Percentiles rank a stretch among this genome's conserved stretches.
These are phyloP conservation scores for Ananas comosus DNA, from an alignment of 176 grass and related monocot species.

Conservation along the genomic window DNA sequence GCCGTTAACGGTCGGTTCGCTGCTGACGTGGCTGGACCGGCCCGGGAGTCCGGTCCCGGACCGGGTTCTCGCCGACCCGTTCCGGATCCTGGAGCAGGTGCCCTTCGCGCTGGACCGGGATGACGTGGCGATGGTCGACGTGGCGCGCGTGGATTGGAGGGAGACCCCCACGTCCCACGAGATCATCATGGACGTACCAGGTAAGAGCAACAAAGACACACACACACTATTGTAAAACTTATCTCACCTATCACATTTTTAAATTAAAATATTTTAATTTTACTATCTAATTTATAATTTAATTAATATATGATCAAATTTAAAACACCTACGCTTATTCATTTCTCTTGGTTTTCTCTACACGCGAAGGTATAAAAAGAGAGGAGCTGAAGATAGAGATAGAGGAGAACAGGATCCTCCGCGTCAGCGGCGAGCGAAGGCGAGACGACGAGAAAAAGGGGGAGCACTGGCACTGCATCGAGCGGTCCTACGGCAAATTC, in stretches of 20 bases:
- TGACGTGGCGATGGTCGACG: constrained; percentile 35
- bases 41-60: constrained; percentile 20
- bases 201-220: not conserved
- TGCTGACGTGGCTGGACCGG: constrained; percentile 57
- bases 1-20: constrained; percentile 20
- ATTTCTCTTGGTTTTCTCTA: no score
- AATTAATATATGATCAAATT: no score
- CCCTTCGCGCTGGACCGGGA: constrained; percentile 58
- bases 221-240: not conserved
- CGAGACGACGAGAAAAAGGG: constrained; percentile 41
- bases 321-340: no score
- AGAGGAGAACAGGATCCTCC: constrained; percentile 65
- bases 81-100: constrained; percentile 73
- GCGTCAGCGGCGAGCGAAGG: constrained; percentile 77
- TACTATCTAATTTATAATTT: no score
- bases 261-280: not conserved
- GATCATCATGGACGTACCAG: constrained; percentile 70
- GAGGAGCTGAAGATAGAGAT: constrained; percentile 76
- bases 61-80: constrained; percentile 38
- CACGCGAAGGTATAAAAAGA: constrained; percentile 22
- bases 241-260: not conserved
- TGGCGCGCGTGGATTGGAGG: constrained; percentile 67
- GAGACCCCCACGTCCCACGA: constrained; percentile 62
- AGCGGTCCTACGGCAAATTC: constrained; percentile 77
- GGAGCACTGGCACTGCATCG: constrained; percentile 70